Evolutionary conservation across 176 grass and related monocot genomes (phyloP).

Genomic region (Juncus effusus): DNA sequence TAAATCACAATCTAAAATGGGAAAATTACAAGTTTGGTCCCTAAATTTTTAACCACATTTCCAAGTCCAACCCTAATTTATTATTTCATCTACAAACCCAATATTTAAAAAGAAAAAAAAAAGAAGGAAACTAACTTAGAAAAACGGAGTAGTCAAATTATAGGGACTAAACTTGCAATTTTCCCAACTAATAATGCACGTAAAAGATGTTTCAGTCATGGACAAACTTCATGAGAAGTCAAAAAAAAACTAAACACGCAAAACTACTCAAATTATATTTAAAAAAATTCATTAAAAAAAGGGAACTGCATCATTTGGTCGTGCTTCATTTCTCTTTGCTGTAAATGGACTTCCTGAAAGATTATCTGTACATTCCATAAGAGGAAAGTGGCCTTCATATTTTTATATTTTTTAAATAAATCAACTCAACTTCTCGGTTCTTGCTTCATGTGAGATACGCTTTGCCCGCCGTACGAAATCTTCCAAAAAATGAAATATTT

Average conservation of each 20-base stretch:
- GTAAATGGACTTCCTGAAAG: constrained; percentile 11
- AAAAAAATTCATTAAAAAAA: constrained; percentile 12
- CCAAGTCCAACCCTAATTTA: background rate
- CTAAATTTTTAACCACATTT: background rate
- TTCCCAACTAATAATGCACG: constrained; percentile 25
- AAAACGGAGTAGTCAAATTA: constrained; percentile 9
- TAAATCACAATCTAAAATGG: constrained; percentile 13
- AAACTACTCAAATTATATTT: constrained; percentile 9
- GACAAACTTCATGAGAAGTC: constrained; percentile 12
- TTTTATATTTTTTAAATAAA: background rate
- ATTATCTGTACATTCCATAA: constrained; percentile 26
- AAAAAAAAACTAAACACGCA: constrained; percentile 16
- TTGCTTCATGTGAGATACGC: constrained; percentile 50
- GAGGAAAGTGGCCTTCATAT: background rate
- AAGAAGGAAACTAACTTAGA: background rate
- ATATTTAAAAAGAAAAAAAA: background rate
- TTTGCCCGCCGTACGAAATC: constrained; percentile 40
- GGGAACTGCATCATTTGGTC: constrained; percentile 12
- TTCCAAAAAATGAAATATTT: constrained; percentile 24
- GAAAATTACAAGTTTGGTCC: constrained; percentile 26
- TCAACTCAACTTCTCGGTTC: constrained; percentile 51
- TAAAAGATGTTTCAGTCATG: constrained; percentile 20
- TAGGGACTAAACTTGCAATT: constrained; percentile 28
- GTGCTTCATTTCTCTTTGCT: constrained; percentile 24
- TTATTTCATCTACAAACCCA: constrained; percentile 15